Percentiles rank a stretch among this genome's conserved stretches.
Conservation (phyloP, 2,329 filamentous ascomycete genomes). For the Aphanoascus verrucosus region DNA sequence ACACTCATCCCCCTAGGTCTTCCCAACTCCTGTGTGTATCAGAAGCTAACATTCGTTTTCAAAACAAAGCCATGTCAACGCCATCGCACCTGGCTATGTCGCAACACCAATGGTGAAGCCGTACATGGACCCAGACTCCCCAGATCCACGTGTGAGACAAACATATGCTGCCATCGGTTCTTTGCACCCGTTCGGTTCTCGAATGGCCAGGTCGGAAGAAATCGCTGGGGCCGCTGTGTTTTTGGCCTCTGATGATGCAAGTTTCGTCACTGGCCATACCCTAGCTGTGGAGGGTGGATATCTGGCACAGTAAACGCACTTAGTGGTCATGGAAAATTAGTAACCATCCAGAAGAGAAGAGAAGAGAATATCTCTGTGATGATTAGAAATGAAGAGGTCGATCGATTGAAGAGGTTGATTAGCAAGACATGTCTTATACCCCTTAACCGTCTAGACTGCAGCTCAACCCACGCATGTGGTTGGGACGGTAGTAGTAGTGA, state of each 20-base stretch:
- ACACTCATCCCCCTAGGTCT: background rate
- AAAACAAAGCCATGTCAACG: slow-evolving; percentile 39
- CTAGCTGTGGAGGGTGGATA: slow-evolving; percentile 41
- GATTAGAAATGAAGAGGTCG: no score
- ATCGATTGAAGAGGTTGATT: no score
- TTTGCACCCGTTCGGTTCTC: slow-evolving; percentile 22
- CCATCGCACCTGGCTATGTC: slow-evolving; percentile 43
- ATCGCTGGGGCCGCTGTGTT: slow-evolving; percentile 36
- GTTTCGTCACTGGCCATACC: slow-evolving; percentile 38
- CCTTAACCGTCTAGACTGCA: no score
- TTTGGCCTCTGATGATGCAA: slow-evolving; percentile 39
- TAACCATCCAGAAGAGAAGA: no score
- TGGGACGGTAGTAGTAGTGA: no score
- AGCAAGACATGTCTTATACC: no score
- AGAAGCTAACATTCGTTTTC: background rate
- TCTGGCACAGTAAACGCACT: slow-evolving; percentile 17
- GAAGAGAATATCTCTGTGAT: no score
- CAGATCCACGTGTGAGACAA: slow-evolving; percentile 13
- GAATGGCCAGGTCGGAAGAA: slow-evolving; percentile 25
- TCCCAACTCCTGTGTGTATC: background rate
- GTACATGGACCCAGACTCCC: slow-evolving; percentile 8
- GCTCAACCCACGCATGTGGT: no score
- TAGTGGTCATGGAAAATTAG: no score
- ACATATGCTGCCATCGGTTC: slow-evolving; percentile 11
- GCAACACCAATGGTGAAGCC: slow-evolving; percentile 21